Conservation (phyloP, 1,284 basidiomycete genomes). For the Phlebopus sp. region DNA sequence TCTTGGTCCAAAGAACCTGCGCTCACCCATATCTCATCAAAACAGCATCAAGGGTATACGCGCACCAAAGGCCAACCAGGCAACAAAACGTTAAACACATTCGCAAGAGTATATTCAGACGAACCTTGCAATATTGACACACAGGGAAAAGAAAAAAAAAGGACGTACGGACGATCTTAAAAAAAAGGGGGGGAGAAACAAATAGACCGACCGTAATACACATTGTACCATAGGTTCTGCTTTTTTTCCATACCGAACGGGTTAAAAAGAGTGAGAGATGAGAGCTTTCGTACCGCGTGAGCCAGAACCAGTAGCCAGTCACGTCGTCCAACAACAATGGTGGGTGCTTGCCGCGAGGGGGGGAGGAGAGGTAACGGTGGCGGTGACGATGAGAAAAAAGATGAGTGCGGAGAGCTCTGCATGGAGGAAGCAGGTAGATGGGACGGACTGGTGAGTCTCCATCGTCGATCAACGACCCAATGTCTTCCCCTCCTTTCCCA, state of each 20-base stretch:
- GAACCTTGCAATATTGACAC: too few relatives aligned
- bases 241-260: conserved; percentile 7
- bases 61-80: too few relatives aligned
- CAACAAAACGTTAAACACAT: too few relatives aligned
- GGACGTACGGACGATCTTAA: too few relatives aligned
- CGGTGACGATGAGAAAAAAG: conserved; percentile 1
- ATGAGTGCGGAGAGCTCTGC: conserved; percentile 9
- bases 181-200: conserved; percentile 1
- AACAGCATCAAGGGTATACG: too few relatives aligned
- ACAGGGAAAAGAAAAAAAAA: too few relatives aligned
- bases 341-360: neutral
- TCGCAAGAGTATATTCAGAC: too few relatives aligned
- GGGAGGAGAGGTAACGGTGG: neutral
- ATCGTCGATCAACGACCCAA: neutral
- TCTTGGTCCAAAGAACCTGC: too few relatives aligned
- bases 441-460: conserved; percentile 16
- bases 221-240: conserved; percentile 5
- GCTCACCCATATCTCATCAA: too few relatives aligned
- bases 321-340: neutral
- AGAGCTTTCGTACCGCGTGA: conserved; percentile 7
- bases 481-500: too few relatives aligned
- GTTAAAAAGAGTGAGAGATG: conserved; percentile 5
- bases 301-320: neutral
- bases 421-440: conserved; percentile 10
- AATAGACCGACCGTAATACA: conserved; percentile 15